Percentiles rank a stretch among this genome's conserved stretches.
phyloP scores from a whole-genome alignment of 2,329 filamentous ascomycete genomes.

The Falciphora oryzae region DNA sequence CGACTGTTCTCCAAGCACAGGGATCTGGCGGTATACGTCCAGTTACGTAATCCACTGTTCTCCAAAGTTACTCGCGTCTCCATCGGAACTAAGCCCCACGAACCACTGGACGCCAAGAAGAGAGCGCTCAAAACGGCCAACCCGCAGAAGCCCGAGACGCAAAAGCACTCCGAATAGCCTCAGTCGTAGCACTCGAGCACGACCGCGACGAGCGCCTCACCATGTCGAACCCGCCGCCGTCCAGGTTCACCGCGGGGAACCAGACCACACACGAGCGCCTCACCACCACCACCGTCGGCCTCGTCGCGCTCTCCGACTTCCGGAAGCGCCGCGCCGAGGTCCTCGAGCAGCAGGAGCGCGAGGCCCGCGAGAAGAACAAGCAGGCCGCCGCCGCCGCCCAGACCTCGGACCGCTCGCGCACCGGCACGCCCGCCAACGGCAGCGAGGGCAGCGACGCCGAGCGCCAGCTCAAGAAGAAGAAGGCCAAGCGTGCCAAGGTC shows the following conservation, averaged over 20 bases:
- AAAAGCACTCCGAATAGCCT: too few relatives aligned
- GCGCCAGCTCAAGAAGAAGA: slow-evolving; percentile 40
- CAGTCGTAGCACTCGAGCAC: neutral
- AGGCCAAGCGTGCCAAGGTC: slow-evolving; percentile 32
- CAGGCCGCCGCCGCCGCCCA: slow-evolving; percentile 22
- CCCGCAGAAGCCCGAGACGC: too few relatives aligned
- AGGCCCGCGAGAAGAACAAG: slow-evolving; percentile 54
- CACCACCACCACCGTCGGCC: slow-evolving; percentile 81
- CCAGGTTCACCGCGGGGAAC: slow-evolving; percentile 70
- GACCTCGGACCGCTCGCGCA: slow-evolving; percentile 44
- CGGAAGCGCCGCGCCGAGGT: slow-evolving; percentile 93
- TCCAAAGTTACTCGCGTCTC: too few relatives aligned
- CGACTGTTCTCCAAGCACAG: too few relatives aligned
- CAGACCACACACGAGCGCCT: slow-evolving; percentile 74
- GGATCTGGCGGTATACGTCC: too few relatives aligned
- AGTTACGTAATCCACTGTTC: too few relatives aligned
- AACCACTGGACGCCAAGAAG: too few relatives aligned
- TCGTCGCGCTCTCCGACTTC: slow-evolving; percentile 89
- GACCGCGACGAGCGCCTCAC: slow-evolving; percentile 3
- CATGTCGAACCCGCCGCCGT: slow-evolving; percentile 37
- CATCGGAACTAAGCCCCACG: too few relatives aligned
- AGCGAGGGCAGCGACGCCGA: slow-evolving; percentile 28
- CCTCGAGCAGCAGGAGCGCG: slow-evolving; percentile 83
- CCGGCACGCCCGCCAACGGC: slow-evolving; percentile 40
- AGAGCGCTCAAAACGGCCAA: too few relatives aligned